Evolutionary conservation across 1,139 yeast species (phyloP).

Genomic region (Candida dubliniensis): DNA sequence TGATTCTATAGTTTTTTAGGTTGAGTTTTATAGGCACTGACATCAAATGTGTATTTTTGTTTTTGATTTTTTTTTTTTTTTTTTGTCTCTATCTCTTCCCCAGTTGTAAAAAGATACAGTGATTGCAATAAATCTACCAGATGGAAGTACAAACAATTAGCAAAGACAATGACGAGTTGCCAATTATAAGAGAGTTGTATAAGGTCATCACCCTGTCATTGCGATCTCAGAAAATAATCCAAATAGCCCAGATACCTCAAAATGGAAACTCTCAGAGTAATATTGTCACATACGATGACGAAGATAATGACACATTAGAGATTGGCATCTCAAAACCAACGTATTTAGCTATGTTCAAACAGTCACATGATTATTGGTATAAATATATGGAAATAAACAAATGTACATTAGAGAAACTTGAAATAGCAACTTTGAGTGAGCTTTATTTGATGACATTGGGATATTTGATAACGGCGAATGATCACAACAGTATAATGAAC

Average conservation of each 20-base stretch:
- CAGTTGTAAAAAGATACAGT: not conserved
- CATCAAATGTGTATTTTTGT: not conserved
- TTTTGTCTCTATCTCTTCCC: not conserved
- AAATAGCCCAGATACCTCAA: slow-evolving; percentile 20
- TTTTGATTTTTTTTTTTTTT: not conserved
- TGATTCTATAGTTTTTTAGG: not conserved
- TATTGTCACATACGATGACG: slow-evolving; percentile 12
- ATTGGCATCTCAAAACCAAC: slow-evolving; percentile 36
- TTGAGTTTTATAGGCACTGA: not conserved
- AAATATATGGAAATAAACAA: not conserved
- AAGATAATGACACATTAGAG: slow-evolving; percentile 23
- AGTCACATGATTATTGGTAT: slow-evolving; percentile 38
- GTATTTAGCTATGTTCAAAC: slow-evolving; percentile 34
- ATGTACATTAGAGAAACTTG: not conserved
- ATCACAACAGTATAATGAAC: slow-evolving; percentile 35
- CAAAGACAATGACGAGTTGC: not conserved
- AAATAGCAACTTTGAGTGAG: slow-evolving; percentile 2
- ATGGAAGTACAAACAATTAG: not conserved
- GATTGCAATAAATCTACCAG: no score
- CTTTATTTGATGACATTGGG: slow-evolving; percentile 32
- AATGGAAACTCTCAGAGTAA: slow-evolving; percentile 8
- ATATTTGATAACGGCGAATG: slow-evolving; percentile 41
- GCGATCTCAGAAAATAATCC: slow-evolving; percentile 19
- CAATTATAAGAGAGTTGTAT: slow-evolving; percentile 1
- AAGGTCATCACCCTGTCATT: slow-evolving; percentile 14